phyloP scores from a whole-genome alignment of 176 grass and related monocot species.

The Oryza brachyantha region DNA sequence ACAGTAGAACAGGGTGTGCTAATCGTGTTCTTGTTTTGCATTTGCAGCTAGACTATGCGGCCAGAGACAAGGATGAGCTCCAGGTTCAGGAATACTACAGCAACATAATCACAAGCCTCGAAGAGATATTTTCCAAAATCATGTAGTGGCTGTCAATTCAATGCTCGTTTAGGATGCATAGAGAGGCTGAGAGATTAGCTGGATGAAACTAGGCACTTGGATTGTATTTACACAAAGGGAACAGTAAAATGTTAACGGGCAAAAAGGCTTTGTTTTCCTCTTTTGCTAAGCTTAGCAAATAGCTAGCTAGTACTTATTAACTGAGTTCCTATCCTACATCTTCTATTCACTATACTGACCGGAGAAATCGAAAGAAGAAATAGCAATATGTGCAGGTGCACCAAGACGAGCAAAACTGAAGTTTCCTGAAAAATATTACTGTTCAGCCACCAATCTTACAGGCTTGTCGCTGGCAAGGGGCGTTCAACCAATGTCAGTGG shows the following conservation, averaged over 20 bases:
- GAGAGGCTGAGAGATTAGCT: not conserved
- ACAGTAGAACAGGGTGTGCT: not conserved
- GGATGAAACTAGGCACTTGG: not conserved
- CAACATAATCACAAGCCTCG: slow-evolving; percentile 55
- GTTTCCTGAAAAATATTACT: slow-evolving; percentile 23
- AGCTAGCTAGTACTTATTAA: slow-evolving; percentile 31
- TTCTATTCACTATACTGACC: slow-evolving; percentile 33
- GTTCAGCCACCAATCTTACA: slow-evolving; percentile 24
- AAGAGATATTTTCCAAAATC: slow-evolving; percentile 68
- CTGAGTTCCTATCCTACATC: slow-evolving; percentile 35
- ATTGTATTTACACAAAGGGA: slow-evolving; percentile 15
- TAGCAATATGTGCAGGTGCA: slow-evolving; percentile 43
- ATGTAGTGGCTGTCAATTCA: slow-evolving; percentile 16
- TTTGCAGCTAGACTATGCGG: slow-evolving; percentile 65
- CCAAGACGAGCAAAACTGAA: slow-evolving; percentile 41
- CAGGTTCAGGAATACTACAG: slow-evolving; percentile 50
- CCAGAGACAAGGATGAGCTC: slow-evolving; percentile 53
- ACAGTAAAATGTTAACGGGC: slow-evolving; percentile 22
- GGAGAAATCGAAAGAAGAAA: slow-evolving; percentile 35
- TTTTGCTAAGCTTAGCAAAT: slow-evolving; percentile 29
- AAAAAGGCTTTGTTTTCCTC: slow-evolving; percentile 27
- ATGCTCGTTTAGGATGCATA: not conserved
- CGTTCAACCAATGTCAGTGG: not conserved
- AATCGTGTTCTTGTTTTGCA: not conserved
- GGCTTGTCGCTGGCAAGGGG: slow-evolving; percentile 25